These are phyloP conservation scores for Camellia sinensis DNA, from an alignment of 148 eudicot genomes.

Conservation along the genomic window DNA sequence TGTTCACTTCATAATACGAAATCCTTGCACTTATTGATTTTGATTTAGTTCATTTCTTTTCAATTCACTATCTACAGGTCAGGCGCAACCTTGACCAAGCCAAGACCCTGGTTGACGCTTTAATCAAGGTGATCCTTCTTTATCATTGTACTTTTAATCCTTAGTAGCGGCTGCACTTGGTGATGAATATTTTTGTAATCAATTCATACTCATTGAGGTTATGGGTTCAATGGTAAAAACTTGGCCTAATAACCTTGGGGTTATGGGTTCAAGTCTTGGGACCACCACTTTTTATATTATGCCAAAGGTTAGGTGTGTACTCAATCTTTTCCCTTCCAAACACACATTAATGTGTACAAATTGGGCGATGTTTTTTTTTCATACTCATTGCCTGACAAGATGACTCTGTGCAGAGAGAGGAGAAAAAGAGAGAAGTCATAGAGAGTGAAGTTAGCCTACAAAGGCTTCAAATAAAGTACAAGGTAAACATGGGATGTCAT, in stretches of 20 bases:
- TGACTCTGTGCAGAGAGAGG: constrained; percentile 72
- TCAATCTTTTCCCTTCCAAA: no score
- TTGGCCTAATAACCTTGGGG: no score
- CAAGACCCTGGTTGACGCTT: constrained; percentile 73
- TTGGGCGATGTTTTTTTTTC: no score
- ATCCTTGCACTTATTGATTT: neutral
- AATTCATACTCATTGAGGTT: no score
- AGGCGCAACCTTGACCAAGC: constrained; percentile 98
- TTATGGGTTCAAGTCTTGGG: no score
- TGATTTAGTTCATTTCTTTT: constrained; percentile 1
- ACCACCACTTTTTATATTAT: no score
- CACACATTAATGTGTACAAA: no score
- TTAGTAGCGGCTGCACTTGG: neutral
- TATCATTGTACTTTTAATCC: constrained; percentile 8
- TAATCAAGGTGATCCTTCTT: constrained; percentile 59
- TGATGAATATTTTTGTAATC: neutral
- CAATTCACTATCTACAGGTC: constrained; percentile 46
- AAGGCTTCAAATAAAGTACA: constrained; percentile 82
- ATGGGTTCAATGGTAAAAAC: no score
- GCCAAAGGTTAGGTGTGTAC: no score
- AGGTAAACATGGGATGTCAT: constrained; percentile 46
- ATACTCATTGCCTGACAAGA: constrained; percentile 6
- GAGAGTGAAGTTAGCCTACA: constrained; percentile 92
- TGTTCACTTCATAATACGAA: no score
- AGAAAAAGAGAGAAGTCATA: constrained; percentile 90